phyloP scores from a whole-genome alignment of 2,329 filamentous ascomycete species.

The Trichoderma harzianum region DNA sequence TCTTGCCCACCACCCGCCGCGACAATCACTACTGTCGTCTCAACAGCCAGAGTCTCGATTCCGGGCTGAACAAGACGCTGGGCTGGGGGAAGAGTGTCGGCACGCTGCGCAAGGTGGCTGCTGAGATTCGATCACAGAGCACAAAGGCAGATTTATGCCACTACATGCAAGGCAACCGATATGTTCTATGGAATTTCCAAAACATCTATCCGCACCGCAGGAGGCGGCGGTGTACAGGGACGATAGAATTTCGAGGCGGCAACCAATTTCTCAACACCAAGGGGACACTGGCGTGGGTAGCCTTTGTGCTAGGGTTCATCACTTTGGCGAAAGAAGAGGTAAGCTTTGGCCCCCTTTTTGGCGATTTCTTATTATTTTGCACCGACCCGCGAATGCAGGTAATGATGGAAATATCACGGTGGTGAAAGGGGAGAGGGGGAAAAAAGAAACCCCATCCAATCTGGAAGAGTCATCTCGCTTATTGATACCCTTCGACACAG shows the following conservation, averaged over 20 bases:
- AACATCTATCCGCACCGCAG: slow-evolving; percentile 38
- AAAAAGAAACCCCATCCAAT: neutral
- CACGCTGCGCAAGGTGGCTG: slow-evolving; percentile 29
- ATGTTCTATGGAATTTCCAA: slow-evolving; percentile 41
- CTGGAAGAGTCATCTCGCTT: slow-evolving; percentile 5
- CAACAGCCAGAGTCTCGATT: slow-evolving; percentile 33
- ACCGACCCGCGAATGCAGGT: neutral
- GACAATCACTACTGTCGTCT: slow-evolving; percentile 36
- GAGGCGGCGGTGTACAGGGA: slow-evolving; percentile 37
- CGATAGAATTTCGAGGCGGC: slow-evolving; percentile 39
- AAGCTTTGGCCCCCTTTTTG: slow-evolving; percentile 13
- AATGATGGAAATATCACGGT: neutral
- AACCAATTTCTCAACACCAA: slow-evolving; percentile 38
- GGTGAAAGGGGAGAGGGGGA: neutral
- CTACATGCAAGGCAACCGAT: slow-evolving; percentile 40
- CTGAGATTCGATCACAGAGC: slow-evolving; percentile 27
- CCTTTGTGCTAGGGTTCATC: slow-evolving; percentile 39
- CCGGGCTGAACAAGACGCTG: slow-evolving; percentile 31
- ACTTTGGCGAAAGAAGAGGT: slow-evolving; percentile 37
- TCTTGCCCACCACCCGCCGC: slow-evolving; percentile 33
- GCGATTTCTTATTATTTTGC: neutral
- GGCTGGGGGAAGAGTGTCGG: slow-evolving; percentile 28
- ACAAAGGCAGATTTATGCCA: slow-evolving; percentile 33
- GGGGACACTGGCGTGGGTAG: slow-evolving; percentile 38
- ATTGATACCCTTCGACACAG: slow-evolving; percentile 23